phyloP scores from a whole-genome alignment of 176 grass and related monocot genomes.

The Panicum miliaceum region DNA sequence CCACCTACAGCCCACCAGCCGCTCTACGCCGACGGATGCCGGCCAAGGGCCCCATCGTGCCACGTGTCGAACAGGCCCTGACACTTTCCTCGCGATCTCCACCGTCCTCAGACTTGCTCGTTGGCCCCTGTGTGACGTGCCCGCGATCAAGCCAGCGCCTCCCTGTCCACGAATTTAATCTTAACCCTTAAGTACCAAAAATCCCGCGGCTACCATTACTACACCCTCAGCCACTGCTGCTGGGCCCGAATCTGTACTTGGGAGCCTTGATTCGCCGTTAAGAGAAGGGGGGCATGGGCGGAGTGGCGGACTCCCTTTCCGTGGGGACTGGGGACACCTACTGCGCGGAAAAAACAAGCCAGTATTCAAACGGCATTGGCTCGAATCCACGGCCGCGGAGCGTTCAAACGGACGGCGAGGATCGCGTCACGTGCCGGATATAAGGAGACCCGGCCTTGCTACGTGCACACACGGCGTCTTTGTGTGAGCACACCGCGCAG shows the following conservation, averaged over 20 bases:
- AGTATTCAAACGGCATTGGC: neutral
- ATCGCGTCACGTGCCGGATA: conserved; percentile 38
- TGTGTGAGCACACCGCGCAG: conserved; percentile 27
- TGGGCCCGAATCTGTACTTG: neutral
- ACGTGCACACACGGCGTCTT: conserved; percentile 25
- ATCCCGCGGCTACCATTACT: neutral
- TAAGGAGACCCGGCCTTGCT: conserved; percentile 12
- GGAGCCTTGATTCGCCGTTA: neutral
- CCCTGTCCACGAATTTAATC: neutral
- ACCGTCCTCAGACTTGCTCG: neutral
- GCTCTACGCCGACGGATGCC: conserved; percentile 16
- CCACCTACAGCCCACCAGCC: neutral
- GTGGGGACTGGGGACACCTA: neutral
- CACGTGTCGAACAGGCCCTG: neutral
- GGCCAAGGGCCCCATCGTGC: neutral
- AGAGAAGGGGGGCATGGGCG: too few species aligned
- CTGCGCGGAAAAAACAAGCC: conserved; percentile 15
- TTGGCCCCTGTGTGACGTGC: conserved; percentile 27
- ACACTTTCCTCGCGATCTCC: conserved; percentile 7
- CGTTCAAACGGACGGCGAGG: conserved; percentile 27
- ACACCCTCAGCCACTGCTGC: neutral
- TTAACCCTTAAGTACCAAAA: conserved; percentile 12
- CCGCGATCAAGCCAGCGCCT: neutral
- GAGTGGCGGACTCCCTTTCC: neutral
- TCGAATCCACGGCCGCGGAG: neutral